A percentile compares a stretch with the other conserved stretches of the same genome.
phyloP scores from a whole-genome alignment of 179 eudicot genomes.

The Beta macrorhiza region DNA sequence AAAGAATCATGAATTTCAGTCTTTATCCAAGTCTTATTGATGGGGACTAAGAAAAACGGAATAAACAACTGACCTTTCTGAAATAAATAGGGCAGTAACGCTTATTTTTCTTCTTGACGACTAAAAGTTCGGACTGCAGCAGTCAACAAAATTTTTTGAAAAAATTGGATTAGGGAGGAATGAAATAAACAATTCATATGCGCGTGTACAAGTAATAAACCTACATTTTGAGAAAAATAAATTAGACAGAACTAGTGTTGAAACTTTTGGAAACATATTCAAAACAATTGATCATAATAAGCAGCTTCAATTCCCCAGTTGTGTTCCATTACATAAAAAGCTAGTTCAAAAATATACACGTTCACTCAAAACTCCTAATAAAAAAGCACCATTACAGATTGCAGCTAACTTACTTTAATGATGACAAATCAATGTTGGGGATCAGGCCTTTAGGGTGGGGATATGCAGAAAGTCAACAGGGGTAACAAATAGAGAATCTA shows the following conservation, averaged over 20 bases:
- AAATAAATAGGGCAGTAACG: constrained; percentile 89
- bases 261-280: neutral
- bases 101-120: constrained; percentile 79
- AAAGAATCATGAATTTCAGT: constrained; percentile 20
- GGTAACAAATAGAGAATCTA: too few species aligned
- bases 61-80: constrained; percentile 59
- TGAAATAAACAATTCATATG: neutral
- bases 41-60: neutral
- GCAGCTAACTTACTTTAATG: neutral
- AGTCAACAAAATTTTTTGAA: neutral
- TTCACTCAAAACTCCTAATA: neutral
- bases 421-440: neutral
- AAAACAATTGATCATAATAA: neutral
- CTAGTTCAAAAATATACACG: neutral
- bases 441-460: neutral
- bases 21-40: neutral
- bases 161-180: neutral
- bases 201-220: neutral
- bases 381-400: neutral
- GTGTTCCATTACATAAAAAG: neutral
- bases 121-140: constrained; percentile 85
- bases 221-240: neutral
- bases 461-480: neutral
- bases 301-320: neutral
- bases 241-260: neutral